Evolutionary conservation across 176 grass and related monocot genomes (phyloP), one percentile per base, ranked within the genome.

Genomic region (Oryza punctata): DNA sequence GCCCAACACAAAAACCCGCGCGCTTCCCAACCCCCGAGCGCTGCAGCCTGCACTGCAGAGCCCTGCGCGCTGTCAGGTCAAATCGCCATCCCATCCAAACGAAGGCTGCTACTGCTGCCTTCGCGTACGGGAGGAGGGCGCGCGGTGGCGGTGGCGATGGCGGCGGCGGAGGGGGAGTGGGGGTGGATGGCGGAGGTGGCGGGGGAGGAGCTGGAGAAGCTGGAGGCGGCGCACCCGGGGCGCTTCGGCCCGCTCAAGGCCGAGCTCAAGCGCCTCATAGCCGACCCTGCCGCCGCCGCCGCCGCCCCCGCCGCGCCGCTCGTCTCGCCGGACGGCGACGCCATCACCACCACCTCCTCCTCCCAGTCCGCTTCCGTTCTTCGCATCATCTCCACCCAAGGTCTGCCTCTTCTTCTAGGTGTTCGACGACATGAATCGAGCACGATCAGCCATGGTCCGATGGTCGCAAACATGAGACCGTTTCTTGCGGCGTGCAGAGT

Each of bases 131-230:
- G 16, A 10, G n/a, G 23, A 21, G 37, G n/a, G n/a, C n/a, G n/a
- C n/a, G 33, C 33, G 33, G 33, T 30, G 21, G 23, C n/a, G 74
- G 19, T 35, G 44, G 32, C 44, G 21, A 30, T 21, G 79, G 81
- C 63, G 69, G 7, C 5, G 50, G 50, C 49, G 84, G 41, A 82
- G 47, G 67, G 32, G 75, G 67, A 83, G 11, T 88, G 77, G 86
- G 85, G 81, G 16, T 97, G 95, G 95, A 64, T 94, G 76, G 90
- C 69, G 40, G 92, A 89, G 70, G 88, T 82, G 69, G 95, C 95
- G 35, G 75, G 43, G 9, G 88, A 94, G 72, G 95, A 97, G 88
- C 86, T 97, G 57, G 81, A 86, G 45, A 92, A 87, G 75, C 90
- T 97, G 81, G 95, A 97, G 65, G 79, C 77, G 16, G 77, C 77